Evolutionary conservation across 176 grass and related monocot genomes (phyloP).

Genomic region (Lolium perenne): DNA sequence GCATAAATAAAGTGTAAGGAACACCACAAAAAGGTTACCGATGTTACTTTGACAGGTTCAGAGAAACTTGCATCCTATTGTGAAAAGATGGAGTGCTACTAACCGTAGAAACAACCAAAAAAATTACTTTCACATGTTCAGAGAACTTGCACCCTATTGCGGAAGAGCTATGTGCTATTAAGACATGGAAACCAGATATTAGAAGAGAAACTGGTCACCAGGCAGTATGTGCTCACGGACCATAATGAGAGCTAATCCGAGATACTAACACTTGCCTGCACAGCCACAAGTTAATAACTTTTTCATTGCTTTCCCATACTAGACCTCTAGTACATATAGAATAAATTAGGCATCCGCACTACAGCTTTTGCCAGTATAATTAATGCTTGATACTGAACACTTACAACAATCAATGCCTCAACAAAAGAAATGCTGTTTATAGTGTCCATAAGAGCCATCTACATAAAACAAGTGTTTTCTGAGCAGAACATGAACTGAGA

Average conservation of each 20-base stretch:
- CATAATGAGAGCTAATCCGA: constrained; percentile 15
- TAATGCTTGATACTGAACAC: neutral
- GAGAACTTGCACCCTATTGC: constrained; percentile 19
- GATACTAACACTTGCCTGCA: constrained; percentile 19
- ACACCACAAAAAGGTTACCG: constrained; percentile 6
- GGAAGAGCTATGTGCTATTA: constrained; percentile 22
- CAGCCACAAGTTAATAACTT: constrained; percentile 19
- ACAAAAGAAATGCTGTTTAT: constrained; percentile 22
- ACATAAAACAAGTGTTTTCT: neutral
- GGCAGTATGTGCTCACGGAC: neutral
- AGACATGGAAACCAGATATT: constrained; percentile 23
- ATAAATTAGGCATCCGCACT: constrained; percentile 32
- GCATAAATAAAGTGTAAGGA: constrained; percentile 27
- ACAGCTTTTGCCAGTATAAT: constrained; percentile 5
- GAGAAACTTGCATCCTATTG: constrained; percentile 34
- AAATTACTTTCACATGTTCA: constrained; percentile 21
- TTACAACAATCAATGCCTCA: constrained; percentile 10
- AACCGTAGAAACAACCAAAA: constrained; percentile 15
- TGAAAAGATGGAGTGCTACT: constrained; percentile 22
- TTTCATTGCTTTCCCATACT: constrained; percentile 23
- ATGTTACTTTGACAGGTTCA: constrained; percentile 31
- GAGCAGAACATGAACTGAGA: constrained; percentile 29
- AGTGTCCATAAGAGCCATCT: constrained; percentile 26
- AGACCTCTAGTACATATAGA: constrained; percentile 33
- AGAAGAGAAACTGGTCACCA: constrained; percentile 1